Evolutionary conservation across 2,329 filamentous ascomycete genomes (phyloP), one percentile per base, ranked within the genome.

Genomic region (Cercospora zeae-maydis): DNA sequence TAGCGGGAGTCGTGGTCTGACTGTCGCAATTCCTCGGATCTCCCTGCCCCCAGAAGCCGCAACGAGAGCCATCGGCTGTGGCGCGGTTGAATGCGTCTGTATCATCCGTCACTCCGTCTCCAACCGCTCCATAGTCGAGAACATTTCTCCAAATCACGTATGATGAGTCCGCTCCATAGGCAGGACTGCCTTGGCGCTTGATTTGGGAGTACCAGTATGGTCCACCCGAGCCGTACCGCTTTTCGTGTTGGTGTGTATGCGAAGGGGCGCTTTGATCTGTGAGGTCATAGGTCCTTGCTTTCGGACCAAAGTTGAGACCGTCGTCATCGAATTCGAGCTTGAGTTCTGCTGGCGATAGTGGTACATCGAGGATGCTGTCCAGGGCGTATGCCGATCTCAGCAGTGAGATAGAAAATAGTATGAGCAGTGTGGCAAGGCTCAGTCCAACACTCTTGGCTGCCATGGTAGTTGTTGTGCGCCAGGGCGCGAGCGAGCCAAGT

Each of bases 31-130:
- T 62, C 14, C 60, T 34, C 39, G 60, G 54, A 14, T 62, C 60
- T 4, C 47, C 54, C 11, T 31, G 36, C 3, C 53, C 58, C 47
- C 31, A 61, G 16, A 51, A 63, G 11, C 64, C 70, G 56, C 75
- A 77, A 27, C 74, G 64, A 37, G 66, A 67, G 9, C 73, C 75
- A 37, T 71, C 69, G 4, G 60, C 55, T 3, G 71, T 69, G 14
- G 76, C 76, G 34, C 67, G 69, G 45, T 77, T 74, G 67, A 78
- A 73, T 1, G 76, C 75, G 0, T 77, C 87, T 0, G 92, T 96
- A 74, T 97, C 93, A 75, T 98, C 93, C n/a, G 89, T 90, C 1
- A 80, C 77, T 11, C 87, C 87, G 70, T 89, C 86, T 68, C 86
- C 85, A 77, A 70, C 73, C 36, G 76, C 76, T 61, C 74, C 77